These are phyloP conservation scores for Wallacemonas rigidus DNA, from an alignment of 208 protist genomes.

Conservation along the genomic window DNA sequence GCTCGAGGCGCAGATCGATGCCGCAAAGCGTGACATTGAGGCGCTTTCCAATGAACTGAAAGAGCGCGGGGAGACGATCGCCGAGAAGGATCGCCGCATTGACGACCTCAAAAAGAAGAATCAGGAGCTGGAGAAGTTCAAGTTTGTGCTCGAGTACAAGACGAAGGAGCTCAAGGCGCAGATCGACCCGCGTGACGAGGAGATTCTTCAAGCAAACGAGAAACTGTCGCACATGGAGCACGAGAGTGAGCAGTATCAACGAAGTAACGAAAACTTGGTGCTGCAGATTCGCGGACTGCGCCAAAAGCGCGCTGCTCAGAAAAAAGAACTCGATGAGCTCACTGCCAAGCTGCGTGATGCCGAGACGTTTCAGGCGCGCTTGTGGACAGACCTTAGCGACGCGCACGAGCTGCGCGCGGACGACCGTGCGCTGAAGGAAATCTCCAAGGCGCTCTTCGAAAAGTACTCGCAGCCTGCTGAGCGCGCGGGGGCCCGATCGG, in stretches of 20 bases:
- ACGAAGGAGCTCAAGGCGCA: slow-evolving; percentile 98
- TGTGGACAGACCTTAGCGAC: slow-evolving; percentile 90
- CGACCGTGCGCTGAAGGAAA: slow-evolving; percentile 87
- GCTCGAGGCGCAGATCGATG: slow-evolving; percentile 92
- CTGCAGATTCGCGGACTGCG: slow-evolving; percentile 92
- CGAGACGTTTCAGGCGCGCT: slow-evolving; percentile 85
- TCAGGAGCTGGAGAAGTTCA: slow-evolving; percentile 98
- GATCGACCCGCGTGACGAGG: slow-evolving; percentile 96
- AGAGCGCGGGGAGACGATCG: slow-evolving; percentile 95
- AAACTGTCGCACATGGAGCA: slow-evolving; percentile 95
- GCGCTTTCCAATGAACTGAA: slow-evolving; percentile 91
- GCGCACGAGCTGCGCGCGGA: slow-evolving; percentile 55
- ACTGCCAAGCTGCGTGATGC: slow-evolving; percentile 61
- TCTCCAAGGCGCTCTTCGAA: slow-evolving; percentile 92
- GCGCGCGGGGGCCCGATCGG: slow-evolving; percentile 39
- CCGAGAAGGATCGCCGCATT: slow-evolving; percentile 97
- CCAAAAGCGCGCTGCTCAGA: slow-evolving; percentile 93
- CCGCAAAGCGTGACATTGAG: slow-evolving; percentile 94
- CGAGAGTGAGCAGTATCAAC: slow-evolving; percentile 93
- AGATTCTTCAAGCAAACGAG: slow-evolving; percentile 93
- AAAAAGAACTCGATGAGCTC: slow-evolving; percentile 90
- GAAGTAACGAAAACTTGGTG: slow-evolving; percentile 92
- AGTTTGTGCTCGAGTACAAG: slow-evolving; percentile 99
- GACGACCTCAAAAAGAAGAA: slow-evolving; percentile 98
- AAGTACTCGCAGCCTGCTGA: slow-evolving; percentile 75